phyloP scores from a whole-genome alignment of 2,329 filamentous ascomycete genomes.

The Cladorrhinum sp. region DNA sequence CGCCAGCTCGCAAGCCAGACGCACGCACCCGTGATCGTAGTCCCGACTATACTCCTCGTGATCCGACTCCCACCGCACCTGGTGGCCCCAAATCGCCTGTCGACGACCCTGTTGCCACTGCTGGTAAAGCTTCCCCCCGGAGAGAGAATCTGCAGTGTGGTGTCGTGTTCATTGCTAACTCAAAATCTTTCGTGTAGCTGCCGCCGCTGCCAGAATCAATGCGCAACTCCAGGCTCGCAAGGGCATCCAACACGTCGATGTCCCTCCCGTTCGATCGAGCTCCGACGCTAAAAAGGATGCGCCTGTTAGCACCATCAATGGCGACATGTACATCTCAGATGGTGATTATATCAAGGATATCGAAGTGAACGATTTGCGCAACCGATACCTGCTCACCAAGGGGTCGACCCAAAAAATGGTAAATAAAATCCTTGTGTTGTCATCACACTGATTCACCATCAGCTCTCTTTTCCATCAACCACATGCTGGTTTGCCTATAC shows the following conservation, averaged over 20 bases:
- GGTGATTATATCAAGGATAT: constrained; percentile 99
- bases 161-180: constrained; percentile 29
- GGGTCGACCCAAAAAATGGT: constrained; percentile 99
- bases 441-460: constrained; percentile 58
- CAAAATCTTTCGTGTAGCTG: constrained; percentile 51
- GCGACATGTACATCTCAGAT: constrained; percentile 90
- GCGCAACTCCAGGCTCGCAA: constrained; percentile 81
- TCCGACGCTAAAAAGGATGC: constrained; percentile 38
- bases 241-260: constrained; percentile 85
- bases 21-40: constrained; percentile 79
- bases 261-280: constrained; percentile 70
- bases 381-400: constrained; percentile 95
- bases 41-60: constrained; percentile 55
- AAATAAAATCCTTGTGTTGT: constrained; percentile 71
- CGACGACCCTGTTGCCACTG: constrained; percentile 71
- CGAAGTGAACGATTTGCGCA: constrained; percentile 96
- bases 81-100: constrained; percentile 46
- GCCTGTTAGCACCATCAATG: constrained; percentile 59
- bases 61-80: constrained; percentile 27
- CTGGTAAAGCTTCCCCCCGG: constrained; percentile 52
- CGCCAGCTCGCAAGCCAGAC: constrained; percentile 64
- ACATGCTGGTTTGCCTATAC: constrained; percentile 32
- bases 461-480: constrained; percentile 37
- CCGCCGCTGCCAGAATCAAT: constrained; percentile 84
- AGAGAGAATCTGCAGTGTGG: not conserved